Evolutionary conservation across 176 grass and related monocot species (phyloP).

Genomic region (Elymus sibiricus): DNA sequence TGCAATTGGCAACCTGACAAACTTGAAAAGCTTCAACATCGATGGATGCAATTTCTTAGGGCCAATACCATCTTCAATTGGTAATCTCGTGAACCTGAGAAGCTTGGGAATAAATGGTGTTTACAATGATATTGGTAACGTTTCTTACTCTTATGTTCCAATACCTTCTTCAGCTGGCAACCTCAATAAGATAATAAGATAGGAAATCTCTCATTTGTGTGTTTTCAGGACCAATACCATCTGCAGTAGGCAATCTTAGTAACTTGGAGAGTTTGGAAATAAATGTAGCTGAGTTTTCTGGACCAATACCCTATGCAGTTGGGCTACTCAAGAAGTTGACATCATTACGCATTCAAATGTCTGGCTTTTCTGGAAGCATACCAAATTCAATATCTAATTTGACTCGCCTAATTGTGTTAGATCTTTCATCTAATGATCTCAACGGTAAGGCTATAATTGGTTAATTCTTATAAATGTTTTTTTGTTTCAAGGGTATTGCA

Average conservation of each 20-base stretch:
- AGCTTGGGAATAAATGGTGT: background rate
- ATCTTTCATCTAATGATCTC: background rate
- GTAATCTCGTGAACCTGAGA: too few species aligned
- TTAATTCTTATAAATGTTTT: too few species aligned
- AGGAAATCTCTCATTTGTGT: too few species aligned
- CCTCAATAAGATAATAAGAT: too few species aligned
- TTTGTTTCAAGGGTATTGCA: too few species aligned
- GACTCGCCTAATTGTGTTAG: slow-evolving; percentile 1
- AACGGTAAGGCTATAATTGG: background rate
- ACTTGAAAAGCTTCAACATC: background rate
- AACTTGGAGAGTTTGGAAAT: background rate
- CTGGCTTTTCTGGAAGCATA: background rate
- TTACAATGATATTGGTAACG: too few species aligned
- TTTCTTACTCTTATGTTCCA: too few species aligned
- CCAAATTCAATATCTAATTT: slow-evolving; percentile 39
- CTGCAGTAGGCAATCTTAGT: background rate
- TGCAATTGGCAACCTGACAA: background rate
- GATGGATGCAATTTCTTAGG: accelerated
- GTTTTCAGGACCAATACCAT: background rate
- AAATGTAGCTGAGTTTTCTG: too few species aligned
- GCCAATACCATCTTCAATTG: background rate
- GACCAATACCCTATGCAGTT: background rate
- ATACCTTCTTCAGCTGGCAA: too few species aligned
- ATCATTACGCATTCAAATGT: too few species aligned
- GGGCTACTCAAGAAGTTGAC: background rate